Base-by-base conservation (phyloP, 2,329 filamentous ascomycete genomes). In the Aspergillus neotritici region DNA sequence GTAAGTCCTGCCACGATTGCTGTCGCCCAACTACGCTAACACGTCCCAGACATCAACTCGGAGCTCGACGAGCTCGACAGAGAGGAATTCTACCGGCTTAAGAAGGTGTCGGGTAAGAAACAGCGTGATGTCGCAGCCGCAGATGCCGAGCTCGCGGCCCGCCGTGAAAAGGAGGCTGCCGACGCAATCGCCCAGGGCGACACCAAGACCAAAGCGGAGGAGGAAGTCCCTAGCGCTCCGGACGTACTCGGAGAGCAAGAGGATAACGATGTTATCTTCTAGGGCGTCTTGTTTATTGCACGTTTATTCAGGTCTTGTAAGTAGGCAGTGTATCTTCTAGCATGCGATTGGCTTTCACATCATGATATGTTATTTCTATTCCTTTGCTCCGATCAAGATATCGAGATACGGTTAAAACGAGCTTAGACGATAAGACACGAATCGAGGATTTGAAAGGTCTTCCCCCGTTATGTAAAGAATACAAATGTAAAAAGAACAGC, bases 81-180 rank as follows among this genome's bases (percentile, higher is more conserved):
- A 74, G 93, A 97, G 66, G 93, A 98, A 65, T 98, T 98, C 67
- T 98, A 96, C 71, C 79, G 93, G 53, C 71, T 98, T 63, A 98
- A 98, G 73, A 98, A 98, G 76, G 86, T 91, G 30, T 86, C 87
- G 37, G 80, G 79, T 65, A 91, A 91, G 73, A 91, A 91, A 66
- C 84, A 89, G 65, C 76, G 85, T 57, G 86, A 90, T 56, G 83
- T 74, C 28, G 86, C 84, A 9, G 81, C 76, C 9, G 76, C 79
- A 37, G 85, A 90, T 56, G 84, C 80, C 21, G 83, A 89, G 65
- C 80, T 93, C 63, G 85, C 85, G 61, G 81, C 80, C 21, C 52
- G 55, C 13, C 56, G 59, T 15, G 53, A 62, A 51, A 57, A 50
- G 39, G 57, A 54, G 31, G 60, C 50, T 12, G 56, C 55, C 45